A percentile compares a stretch with the other conserved stretches of the same genome.
Evolutionary conservation across 768 basidiomycete genomes (phyloP).

Genomic region (Boletus sp.): DNA sequence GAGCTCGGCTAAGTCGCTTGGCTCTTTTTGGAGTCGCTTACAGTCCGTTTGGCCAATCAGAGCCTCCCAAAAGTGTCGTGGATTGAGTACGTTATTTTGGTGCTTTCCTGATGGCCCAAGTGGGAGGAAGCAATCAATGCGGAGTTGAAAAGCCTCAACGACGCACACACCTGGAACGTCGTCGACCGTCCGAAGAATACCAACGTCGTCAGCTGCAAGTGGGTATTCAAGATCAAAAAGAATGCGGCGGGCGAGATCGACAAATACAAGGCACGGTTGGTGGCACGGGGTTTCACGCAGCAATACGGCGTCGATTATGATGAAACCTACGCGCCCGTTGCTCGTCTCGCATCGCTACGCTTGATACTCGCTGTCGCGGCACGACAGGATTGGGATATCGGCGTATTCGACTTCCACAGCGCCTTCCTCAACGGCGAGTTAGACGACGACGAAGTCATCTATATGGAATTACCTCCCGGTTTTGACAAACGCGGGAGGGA

Average conservation of each 20-base stretch:
- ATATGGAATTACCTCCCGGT: not conserved
- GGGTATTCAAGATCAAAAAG: not conserved
- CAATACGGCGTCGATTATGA: not conserved
- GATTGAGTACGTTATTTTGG: no score
- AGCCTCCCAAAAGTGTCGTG: no score
- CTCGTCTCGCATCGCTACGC: accelerated
- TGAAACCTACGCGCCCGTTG: not conserved
- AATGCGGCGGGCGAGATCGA: not conserved
- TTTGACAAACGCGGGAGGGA: not conserved
- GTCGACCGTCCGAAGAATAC: accelerated
- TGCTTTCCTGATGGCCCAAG: no score
- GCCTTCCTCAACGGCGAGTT: not conserved
- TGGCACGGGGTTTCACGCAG: not conserved
- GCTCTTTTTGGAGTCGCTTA: no score
- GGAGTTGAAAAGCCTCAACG: not conserved
- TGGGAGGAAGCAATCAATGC: not conserved
- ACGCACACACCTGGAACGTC: not conserved
- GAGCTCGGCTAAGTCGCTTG: no score
- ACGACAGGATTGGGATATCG: not conserved
- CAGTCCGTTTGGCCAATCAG: no score
- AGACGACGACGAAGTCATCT: not conserved
- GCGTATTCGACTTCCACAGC: not conserved
- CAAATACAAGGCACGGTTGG: not conserved
- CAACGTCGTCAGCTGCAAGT: not conserved
- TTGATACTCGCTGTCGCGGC: not conserved